Conservation (phyloP, 2,329 filamentous ascomycete species). For the Aspergillus versicolor region DNA sequence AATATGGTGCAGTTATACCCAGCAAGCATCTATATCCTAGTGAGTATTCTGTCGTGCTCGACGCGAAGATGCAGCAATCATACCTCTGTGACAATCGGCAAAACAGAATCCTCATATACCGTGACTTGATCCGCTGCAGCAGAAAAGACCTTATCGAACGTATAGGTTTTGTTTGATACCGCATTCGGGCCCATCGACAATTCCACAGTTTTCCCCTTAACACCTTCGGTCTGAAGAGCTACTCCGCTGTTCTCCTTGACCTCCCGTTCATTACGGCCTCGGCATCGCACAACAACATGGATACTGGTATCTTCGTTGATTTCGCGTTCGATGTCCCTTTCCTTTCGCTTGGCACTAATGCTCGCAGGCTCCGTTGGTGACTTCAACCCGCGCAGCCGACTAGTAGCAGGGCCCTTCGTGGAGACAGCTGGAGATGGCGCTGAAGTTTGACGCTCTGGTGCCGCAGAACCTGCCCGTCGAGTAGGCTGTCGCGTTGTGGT, state of each 20-base stretch:
- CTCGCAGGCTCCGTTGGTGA: constrained; percentile 50
- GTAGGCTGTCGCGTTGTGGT: constrained; percentile 48
- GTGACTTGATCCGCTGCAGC: constrained; percentile 90
- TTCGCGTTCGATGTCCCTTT: constrained; percentile 75
- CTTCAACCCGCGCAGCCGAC: constrained; percentile 36
- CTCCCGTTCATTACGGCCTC: constrained; percentile 89
- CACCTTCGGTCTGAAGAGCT: constrained; percentile 83
- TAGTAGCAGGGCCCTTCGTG: constrained; percentile 55
- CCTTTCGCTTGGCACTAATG: constrained; percentile 75
- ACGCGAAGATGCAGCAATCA: constrained; percentile 20
- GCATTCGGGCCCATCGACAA: constrained; percentile 91
- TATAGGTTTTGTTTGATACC: constrained; percentile 92
- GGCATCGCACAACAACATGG: constrained; percentile 92
- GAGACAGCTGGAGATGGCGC: constrained; percentile 76
- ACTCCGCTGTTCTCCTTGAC: constrained; percentile 92
- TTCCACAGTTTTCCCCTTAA: constrained; percentile 79
- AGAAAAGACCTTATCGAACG: constrained; percentile 96
- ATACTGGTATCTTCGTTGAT: constrained; percentile 86
- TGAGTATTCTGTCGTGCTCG: constrained; percentile 8
- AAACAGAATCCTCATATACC: constrained; percentile 93
- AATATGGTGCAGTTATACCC: constrained; percentile 99
- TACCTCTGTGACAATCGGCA: constrained; percentile 90
- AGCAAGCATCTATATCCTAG: constrained; percentile 68
- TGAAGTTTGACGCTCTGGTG: constrained; percentile 60
- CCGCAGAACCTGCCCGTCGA: constrained; percentile 53